Percentiles rank a stretch among this genome's conserved stretches.
Conservation (phyloP, 352 stramenopile genomes). For the Pythium utonaiense region DNA sequence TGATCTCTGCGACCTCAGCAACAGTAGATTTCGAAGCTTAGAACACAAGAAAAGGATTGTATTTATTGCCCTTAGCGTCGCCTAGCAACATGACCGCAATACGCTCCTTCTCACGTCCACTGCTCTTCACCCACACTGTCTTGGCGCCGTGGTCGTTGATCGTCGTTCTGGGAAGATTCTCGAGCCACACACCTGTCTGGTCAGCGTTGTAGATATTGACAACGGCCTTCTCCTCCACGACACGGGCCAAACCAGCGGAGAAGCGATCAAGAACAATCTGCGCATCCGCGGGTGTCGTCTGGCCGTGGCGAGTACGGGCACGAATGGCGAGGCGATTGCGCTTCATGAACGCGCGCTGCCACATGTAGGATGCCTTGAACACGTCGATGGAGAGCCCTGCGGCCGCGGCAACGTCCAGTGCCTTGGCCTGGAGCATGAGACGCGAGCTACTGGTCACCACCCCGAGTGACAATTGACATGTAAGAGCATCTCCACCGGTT, state of each 20-base stretch:
- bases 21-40: not conserved
- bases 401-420: not conserved
- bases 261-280: not conserved
- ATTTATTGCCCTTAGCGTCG: slow-evolving; percentile 19
- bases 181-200: slow-evolving; percentile 19
- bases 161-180: slow-evolving; percentile 22
- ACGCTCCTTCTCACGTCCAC: slow-evolving; percentile 15
- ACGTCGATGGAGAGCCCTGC: not conserved
- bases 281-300: slow-evolving; percentile 1
- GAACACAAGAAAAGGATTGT: not conserved
- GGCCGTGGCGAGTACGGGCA: slow-evolving; percentile 11
- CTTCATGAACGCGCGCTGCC: slow-evolving; percentile 8
- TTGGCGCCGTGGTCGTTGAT: slow-evolving; percentile 12
- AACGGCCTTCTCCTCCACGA: not conserved
- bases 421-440: not conserved
- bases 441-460: no score
- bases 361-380: slow-evolving; percentile 1
- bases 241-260: not conserved
- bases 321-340: slow-evolving; percentile 10
- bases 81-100: slow-evolving; percentile 25
- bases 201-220: slow-evolving; percentile 18
- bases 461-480: no score
- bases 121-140: slow-evolving; percentile 24
- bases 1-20: not conserved
- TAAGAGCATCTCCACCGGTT: no score